phyloP scores from a whole-genome alignment of 768 basidiomycete genomes.

The Russula earlei region DNA sequence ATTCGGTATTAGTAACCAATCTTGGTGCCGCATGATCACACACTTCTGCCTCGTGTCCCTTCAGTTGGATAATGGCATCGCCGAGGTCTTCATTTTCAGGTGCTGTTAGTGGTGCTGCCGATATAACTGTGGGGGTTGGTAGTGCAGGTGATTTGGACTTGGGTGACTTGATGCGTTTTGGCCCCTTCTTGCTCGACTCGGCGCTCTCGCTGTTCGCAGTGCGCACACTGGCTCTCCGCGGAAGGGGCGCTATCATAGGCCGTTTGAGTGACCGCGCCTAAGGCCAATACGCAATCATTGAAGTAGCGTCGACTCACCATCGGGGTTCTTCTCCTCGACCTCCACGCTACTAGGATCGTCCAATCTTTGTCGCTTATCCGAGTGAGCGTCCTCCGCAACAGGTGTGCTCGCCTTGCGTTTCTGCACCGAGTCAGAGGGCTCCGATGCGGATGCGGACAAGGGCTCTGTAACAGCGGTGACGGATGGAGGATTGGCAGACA shows the following conservation, averaged over 20 bases:
- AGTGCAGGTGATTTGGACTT: conserved; percentile 12
- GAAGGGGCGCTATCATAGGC: not conserved
- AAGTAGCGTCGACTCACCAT: conserved; percentile 26
- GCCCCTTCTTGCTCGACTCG: conserved; percentile 2
- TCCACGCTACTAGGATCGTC: conserved; percentile 37
- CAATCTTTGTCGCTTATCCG: conserved; percentile 56
- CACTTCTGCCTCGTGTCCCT: conserved; percentile 39
- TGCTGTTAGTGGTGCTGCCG: not conserved
- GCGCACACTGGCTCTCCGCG: not conserved
- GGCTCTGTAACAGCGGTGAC: not conserved
- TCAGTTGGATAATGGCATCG: conserved; percentile 18
- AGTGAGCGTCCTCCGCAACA: conserved; percentile 34
- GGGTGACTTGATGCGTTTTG: conserved; percentile 12
- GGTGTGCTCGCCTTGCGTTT: conserved; percentile 23
- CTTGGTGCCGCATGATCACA: not conserved
- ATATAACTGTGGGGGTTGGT: no score
- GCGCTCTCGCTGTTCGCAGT: not conserved
- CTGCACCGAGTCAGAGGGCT: conserved; percentile 1
- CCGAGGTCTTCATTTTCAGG: not conserved
- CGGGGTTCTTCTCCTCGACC: conserved; percentile 23
- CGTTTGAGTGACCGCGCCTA: conserved; percentile 7
- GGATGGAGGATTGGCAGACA: conserved; percentile 5
- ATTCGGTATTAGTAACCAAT: not conserved
- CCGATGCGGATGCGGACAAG: not conserved
- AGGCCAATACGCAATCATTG: conserved; percentile 27